Evolutionary conservation across 2,329 filamentous ascomycete genomes (phyloP).

Genomic region (Phialemoniopsis sp.): DNA sequence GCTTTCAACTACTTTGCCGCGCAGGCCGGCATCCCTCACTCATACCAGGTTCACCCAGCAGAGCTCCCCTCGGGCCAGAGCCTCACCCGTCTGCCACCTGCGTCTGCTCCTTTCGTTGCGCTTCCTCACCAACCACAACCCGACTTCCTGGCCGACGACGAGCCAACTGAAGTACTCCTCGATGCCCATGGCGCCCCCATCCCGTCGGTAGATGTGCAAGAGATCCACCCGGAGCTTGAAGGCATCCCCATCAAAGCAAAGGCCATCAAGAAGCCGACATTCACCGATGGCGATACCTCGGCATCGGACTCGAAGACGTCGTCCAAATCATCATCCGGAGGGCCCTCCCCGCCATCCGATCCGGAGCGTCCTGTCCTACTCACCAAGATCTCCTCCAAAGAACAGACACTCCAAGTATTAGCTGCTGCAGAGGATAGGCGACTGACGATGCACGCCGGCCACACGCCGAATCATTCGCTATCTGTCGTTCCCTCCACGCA

Average conservation of each 20-base stretch:
- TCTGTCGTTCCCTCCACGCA: slow-evolving; percentile 43
- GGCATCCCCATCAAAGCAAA: slow-evolving; percentile 53
- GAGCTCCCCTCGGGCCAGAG: too few species aligned
- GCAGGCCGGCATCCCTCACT: too few species aligned
- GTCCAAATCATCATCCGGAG: slow-evolving; percentile 14
- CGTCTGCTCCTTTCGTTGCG: slow-evolving; percentile 1
- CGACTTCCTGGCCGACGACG: slow-evolving; percentile 2
- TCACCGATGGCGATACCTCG: slow-evolving; percentile 31
- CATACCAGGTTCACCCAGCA: too few species aligned
- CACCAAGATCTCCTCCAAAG: slow-evolving; percentile 25
- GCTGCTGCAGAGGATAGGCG: slow-evolving; percentile 43
- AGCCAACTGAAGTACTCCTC: slow-evolving; percentile 7
- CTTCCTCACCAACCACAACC: neutral
- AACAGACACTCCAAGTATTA: slow-evolving; percentile 40
- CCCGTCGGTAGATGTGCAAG: slow-evolving; percentile 52
- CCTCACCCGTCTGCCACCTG: neutral
- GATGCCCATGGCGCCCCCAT: slow-evolving; percentile 23
- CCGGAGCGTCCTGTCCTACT: slow-evolving; percentile 9
- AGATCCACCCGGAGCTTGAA: slow-evolving; percentile 55
- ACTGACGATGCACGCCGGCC: slow-evolving; percentile 58
- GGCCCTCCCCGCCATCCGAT: slow-evolving; percentile 20
- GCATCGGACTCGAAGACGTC: slow-evolving; percentile 17
- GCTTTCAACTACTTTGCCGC: too few species aligned
- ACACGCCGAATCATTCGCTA: slow-evolving; percentile 58
- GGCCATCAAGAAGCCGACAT: slow-evolving; percentile 48